These are phyloP conservation scores for Ehretia macrophylla DNA, from an alignment of 257 asterid genomes.

Conservation along the genomic window DNA sequence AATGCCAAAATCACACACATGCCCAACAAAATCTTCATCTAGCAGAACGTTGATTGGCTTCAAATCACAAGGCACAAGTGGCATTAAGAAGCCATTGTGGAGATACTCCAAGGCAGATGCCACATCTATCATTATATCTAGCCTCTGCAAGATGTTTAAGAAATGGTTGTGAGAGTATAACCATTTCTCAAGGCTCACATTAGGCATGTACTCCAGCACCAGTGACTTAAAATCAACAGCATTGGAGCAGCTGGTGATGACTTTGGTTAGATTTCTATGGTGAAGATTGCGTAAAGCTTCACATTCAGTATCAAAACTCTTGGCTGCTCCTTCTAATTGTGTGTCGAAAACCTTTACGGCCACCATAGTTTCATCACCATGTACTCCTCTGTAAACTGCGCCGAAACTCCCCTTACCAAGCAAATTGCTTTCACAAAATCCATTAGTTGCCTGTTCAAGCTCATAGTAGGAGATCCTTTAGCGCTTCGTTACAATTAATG, in stretches of 20 bases:
- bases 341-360: conserved; percentile 45
- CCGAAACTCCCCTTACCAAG: conserved; percentile 23
- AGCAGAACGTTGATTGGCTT: conserved; percentile 19
- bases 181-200: conserved; percentile 8
- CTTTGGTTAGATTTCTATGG: conserved; percentile 12
- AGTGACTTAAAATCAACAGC: conserved; percentile 4
- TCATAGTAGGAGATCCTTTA: conserved; percentile 31
- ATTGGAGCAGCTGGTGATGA: conserved; percentile 12
- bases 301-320: conserved; percentile 17
- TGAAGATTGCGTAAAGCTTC: conserved; percentile 11
- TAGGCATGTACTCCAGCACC: conserved; percentile 16
- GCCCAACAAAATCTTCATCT: conserved; percentile 14
- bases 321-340: background rate
- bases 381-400: conserved; percentile 22
- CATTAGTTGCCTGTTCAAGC: conserved; percentile 32
- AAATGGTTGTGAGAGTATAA: background rate
- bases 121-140: background rate
- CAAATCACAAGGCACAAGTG: conserved; percentile 18
- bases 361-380: conserved; percentile 23
- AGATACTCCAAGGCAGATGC: conserved; percentile 14
- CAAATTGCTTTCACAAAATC: conserved; percentile 26
- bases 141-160: background rate
- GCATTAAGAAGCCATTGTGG: conserved; percentile 9
- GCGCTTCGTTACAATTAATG: conserved; percentile 8
- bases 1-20: conserved; percentile 20